Conservation (phyloP, 176 grass and related monocot genomes). For the Puya raimondii region DNA sequence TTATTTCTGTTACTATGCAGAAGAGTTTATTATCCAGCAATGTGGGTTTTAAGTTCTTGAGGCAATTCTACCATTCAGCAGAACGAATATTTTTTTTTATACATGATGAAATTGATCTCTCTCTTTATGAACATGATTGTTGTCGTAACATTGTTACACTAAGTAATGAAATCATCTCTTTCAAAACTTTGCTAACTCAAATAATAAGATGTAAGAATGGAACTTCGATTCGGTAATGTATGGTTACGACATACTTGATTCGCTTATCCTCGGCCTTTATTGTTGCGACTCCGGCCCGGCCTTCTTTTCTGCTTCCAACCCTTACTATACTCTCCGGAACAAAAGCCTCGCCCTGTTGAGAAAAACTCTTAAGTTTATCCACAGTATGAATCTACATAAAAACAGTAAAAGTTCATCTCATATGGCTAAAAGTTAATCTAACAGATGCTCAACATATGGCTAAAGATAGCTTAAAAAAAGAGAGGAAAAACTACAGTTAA, state of each 20-base stretch:
- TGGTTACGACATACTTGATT: constrained; percentile 54
- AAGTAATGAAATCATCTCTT: background rate
- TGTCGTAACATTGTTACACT: too few species aligned
- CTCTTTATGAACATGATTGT: too few species aligned
- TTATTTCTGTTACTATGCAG: too few species aligned
- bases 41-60: too few species aligned
- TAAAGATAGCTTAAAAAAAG: background rate
- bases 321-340: constrained; percentile 72
- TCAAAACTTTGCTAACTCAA: background rate
- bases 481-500: background rate
- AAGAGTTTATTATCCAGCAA: too few species aligned
- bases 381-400: background rate
- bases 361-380: constrained; percentile 8
- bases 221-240: background rate
- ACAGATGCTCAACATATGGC: background rate
- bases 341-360: constrained; percentile 80
- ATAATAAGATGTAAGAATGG: constrained; percentile 1
- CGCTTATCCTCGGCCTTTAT: constrained; percentile 47
- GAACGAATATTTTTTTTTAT: too few species aligned
- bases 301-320: constrained; percentile 59
- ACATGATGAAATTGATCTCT: too few species aligned
- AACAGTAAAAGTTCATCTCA: background rate
- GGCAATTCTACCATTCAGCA: too few species aligned
- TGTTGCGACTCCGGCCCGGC: constrained; percentile 53
- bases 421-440: too few species aligned